phyloP scores from a whole-genome alignment of 2,329 filamentous ascomycete species.

The Aquanectria penicillioides region DNA sequence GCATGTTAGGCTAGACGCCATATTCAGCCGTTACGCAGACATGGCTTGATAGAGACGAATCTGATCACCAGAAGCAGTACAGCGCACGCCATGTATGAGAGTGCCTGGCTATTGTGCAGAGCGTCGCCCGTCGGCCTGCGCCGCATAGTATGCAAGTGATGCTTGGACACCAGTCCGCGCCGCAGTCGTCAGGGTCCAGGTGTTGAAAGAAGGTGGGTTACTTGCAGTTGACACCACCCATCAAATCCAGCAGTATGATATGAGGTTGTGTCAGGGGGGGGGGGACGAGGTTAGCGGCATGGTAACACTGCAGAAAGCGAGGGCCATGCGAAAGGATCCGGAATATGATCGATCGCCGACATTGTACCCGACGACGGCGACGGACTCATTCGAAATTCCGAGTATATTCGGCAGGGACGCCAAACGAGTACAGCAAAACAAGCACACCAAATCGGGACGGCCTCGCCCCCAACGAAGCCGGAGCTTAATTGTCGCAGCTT shows the following conservation, averaged over 20 bases:
- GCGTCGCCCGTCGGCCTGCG: slow-evolving; percentile 5
- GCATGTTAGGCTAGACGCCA: slow-evolving; percentile 8
- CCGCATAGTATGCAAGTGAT: neutral
- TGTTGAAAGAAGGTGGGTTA: slow-evolving; percentile 5
- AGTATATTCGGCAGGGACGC: neutral
- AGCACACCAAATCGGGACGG: no score
- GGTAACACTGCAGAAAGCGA: slow-evolving; percentile 9
- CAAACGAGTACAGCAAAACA: neutral
- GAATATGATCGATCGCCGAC: slow-evolving; percentile 4
- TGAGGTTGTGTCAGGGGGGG: slow-evolving; percentile 5
- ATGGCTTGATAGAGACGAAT: slow-evolving; percentile 13
- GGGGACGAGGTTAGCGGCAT: neutral
- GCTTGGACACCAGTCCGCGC: slow-evolving; percentile 3
- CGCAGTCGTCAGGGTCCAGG: slow-evolving; percentile 4
- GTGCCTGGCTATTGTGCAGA: neutral
- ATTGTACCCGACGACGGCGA: neutral
- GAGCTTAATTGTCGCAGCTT: neutral
- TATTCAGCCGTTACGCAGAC: slow-evolving; percentile 2
- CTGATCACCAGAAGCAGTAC: slow-evolving; percentile 1
- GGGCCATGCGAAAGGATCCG: neutral
- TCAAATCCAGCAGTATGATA: neutral
- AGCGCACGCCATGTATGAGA: neutral
- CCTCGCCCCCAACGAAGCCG: neutral
- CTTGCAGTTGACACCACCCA: neutral
- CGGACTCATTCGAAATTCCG: neutral